Evolutionary conservation across 495 filamentous ascomycete species (phyloP).

Genomic region (Neurospora tetraspora): DNA sequence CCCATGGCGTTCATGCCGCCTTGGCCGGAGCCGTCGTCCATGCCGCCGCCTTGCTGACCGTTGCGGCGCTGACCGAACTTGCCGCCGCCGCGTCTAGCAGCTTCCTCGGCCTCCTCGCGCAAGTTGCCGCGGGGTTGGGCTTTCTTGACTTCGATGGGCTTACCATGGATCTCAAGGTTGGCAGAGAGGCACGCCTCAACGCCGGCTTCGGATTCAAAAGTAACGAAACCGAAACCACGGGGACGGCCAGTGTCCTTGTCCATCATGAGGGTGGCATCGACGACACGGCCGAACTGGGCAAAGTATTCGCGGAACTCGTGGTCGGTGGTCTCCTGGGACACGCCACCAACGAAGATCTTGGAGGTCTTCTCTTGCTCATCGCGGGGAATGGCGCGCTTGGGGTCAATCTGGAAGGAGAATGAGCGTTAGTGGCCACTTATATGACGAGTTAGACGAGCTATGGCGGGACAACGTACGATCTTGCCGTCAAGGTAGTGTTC

Average conservation of each 20-base stretch:
- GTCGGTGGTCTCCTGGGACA: slow-evolving; percentile 93
- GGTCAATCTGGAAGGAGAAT: slow-evolving; percentile 64
- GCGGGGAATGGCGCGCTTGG: slow-evolving; percentile 92
- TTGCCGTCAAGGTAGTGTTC: slow-evolving; percentile 97
- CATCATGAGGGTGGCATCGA: slow-evolving; percentile 98
- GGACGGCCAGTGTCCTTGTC: slow-evolving; percentile 97
- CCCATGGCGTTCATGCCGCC: slow-evolving; percentile 2
- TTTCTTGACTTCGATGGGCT: slow-evolving; percentile 96
- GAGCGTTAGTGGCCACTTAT: neutral
- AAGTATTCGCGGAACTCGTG: slow-evolving; percentile 95
- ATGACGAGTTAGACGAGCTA: neutral
- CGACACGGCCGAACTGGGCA: slow-evolving; percentile 86
- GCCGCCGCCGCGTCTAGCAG: slow-evolving; percentile 43
- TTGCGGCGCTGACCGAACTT: slow-evolving; percentile 35
- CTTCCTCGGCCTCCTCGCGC: slow-evolving; percentile 78
- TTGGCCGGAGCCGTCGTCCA: neutral
- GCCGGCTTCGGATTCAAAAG: slow-evolving; percentile 90
- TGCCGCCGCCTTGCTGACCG: slow-evolving; percentile 13
- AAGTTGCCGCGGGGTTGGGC: slow-evolving; percentile 93
- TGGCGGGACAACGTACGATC: slow-evolving; percentile 58
- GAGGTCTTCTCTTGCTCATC: slow-evolving; percentile 96
- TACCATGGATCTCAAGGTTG: slow-evolving; percentile 82
- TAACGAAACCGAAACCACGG: slow-evolving; percentile 97
- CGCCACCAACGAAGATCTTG: slow-evolving; percentile 97
- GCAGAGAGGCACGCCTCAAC: slow-evolving; percentile 79